A percentile compares a stretch with the other conserved stretches of the same genome.
Conservation (phyloP, 768 basidiomycete species). For the Clathrus columnatus region DNA sequence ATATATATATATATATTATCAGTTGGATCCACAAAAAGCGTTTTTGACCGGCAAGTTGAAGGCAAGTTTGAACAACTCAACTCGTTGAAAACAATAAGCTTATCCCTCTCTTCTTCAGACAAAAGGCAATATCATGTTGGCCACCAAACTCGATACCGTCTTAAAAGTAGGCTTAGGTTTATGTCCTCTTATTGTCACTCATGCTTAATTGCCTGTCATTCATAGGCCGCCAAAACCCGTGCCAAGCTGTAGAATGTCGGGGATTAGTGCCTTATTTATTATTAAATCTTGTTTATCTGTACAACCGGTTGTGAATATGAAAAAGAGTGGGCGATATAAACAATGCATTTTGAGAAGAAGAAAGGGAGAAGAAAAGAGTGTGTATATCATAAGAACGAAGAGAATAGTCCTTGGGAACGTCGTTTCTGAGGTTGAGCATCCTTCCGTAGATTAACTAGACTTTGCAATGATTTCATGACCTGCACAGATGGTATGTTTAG, state of each 20-base stretch:
- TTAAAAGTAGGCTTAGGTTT: slow-evolving; percentile 50
- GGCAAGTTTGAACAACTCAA: slow-evolving; percentile 15
- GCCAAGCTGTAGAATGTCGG: slow-evolving; percentile 32
- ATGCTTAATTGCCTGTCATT: background rate
- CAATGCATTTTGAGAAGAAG: background rate
- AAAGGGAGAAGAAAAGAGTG: background rate
- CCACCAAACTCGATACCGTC: slow-evolving; percentile 79
- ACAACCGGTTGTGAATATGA: background rate
- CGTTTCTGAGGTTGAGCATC: slow-evolving; percentile 70
- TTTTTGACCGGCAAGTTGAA: slow-evolving; percentile 95
- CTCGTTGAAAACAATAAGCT: too few species aligned
- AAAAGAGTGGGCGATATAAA: background rate
- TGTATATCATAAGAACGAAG: slow-evolving; percentile 22
- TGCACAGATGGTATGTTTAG: slow-evolving; percentile 24
- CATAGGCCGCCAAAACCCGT: slow-evolving; percentile 20
- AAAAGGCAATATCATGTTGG: slow-evolving; percentile 88
- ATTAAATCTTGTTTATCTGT: background rate
- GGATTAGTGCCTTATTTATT: background rate
- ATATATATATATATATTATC: background rate
- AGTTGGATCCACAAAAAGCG: slow-evolving; percentile 89
- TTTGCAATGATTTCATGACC: slow-evolving; percentile 95
- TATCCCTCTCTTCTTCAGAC: slow-evolving; percentile 25
- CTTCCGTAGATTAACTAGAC: slow-evolving; percentile 78
- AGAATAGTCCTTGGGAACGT: slow-evolving; percentile 71
- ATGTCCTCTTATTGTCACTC: background rate